phyloP scores from a whole-genome alignment of 371 early-diverging fungal species.

The Mortierella polycephala region DNA sequence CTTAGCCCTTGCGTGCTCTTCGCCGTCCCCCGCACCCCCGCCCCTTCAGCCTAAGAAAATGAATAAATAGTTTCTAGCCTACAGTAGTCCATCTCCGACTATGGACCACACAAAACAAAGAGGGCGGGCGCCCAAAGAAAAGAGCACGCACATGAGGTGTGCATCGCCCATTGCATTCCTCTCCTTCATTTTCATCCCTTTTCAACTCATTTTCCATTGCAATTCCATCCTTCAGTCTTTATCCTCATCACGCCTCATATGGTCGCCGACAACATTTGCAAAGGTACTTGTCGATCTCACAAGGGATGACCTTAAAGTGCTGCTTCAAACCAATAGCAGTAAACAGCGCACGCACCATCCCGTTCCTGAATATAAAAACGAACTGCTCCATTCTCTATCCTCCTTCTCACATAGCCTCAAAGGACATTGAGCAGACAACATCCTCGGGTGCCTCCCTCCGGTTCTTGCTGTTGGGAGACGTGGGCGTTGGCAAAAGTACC shows the following conservation, averaged over 20 bases:
- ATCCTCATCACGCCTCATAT: neutral
- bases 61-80: too few species aligned
- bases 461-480: constrained; percentile 45
- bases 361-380: neutral
- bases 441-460: constrained; percentile 26
- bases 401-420: neutral
- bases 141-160: neutral
- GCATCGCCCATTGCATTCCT: neutral
- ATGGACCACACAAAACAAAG: too few species aligned
- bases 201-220: neutral
- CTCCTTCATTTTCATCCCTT: neutral
- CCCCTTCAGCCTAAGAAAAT: too few species aligned
- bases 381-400: neutral
- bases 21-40: too few species aligned
- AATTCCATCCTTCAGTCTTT: neutral
- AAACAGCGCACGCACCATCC: constrained; percentile 1
- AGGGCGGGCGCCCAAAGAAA: too few species aligned
- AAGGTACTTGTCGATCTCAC: neutral
- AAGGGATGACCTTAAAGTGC: too few species aligned
- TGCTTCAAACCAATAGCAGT: neutral
- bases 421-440: neutral
- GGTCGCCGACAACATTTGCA: neutral
- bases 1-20: too few species aligned
- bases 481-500: constrained; percentile 40
- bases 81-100: too few species aligned